phyloP scores from a whole-genome alignment of 208 protist species.

The Leishmania mexicana region DNA sequence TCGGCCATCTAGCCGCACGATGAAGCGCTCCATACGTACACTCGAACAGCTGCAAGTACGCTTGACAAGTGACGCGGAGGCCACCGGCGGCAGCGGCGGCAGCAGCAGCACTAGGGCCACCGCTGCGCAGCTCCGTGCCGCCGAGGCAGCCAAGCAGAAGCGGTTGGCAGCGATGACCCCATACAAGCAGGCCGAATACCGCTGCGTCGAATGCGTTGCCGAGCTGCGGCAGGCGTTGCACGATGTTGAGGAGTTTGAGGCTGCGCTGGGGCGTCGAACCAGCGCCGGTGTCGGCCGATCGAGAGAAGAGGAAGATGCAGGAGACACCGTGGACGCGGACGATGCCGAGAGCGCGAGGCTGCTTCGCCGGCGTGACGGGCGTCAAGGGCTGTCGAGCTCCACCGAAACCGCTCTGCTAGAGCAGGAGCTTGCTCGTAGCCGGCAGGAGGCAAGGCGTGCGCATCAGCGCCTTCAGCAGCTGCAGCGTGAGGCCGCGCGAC shows the following conservation, averaged over 20 bases:
- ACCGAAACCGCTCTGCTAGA: constrained; percentile 20
- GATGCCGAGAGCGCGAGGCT: constrained; percentile 17
- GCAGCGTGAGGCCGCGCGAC: constrained; percentile 37
- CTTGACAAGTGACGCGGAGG: constrained; percentile 1
- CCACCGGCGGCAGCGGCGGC: background rate
- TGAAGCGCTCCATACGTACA: constrained; percentile 23
- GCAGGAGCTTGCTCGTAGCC: constrained; percentile 27
- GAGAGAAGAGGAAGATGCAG: constrained; percentile 10
- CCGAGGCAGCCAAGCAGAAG: constrained; percentile 19
- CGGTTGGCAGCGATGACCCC: constrained; percentile 37
- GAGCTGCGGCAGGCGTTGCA: constrained; percentile 40
- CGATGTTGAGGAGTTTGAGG: constrained; percentile 29
- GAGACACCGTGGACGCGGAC: background rate
- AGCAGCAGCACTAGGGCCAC: background rate
- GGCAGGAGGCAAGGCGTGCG: constrained; percentile 23
- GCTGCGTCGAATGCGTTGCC: constrained; percentile 50
- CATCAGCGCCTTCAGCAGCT: constrained; percentile 37
- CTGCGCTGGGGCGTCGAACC: background rate
- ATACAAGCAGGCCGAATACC: constrained; percentile 60
- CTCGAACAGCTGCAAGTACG: constrained; percentile 21
- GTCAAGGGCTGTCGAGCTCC: background rate
- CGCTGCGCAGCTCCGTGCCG: constrained; percentile 9
- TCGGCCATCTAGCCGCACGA: background rate
- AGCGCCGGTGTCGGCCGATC: background rate
- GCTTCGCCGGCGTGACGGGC: constrained; percentile 13